Base-by-base conservation (phyloP, 805 yeast species). In the Hanseniaspora pseudoguilliermondii region DNA sequence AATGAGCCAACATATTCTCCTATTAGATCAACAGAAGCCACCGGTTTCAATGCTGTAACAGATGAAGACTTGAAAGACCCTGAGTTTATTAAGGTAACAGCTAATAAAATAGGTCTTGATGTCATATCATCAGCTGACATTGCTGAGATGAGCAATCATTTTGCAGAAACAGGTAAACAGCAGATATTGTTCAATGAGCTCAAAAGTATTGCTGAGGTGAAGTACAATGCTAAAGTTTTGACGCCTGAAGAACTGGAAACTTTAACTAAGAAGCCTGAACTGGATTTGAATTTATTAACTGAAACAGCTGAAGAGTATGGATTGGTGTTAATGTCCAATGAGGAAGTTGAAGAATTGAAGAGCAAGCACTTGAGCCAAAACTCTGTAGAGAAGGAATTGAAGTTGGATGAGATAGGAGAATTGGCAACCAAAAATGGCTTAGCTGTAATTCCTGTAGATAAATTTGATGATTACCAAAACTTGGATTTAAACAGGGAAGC, bases 81-180 rank as follows among this genome's bases (percentile, higher is more conserved):
- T n/a, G 38, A 16, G 9, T 51, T 51, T 47, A 20, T 54, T 11
- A 47, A 54, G 18, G 1, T 10, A 6, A 11, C 27, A 9, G 57
- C 57, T 11, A 27, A 47, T 11, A 41, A 47, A 32, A 39, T 47
- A 5, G 57, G 57, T 1, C 29, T 54, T 4, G 38, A 23, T 40
- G 42, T 54, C 2, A 40, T 54, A 13, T 34, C 51, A 16, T 16
- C 9, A 40, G 42, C 32, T 40, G 57, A 54, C 10, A 5, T 35
- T 55, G 10, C 55, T 49, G 9, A 65, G 60, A 54, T 70, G 71
- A 6, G 58, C 65, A 20, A 62, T 62, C 20, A 59, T 66, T 51
- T 57, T 70, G 21, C 64, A 65, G 18, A 55, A 54, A 35, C 57
- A 49, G 8, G 66, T 59, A 10, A 66, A 66, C 49, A 58, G 59